Evolutionary conservation across 2,329 filamentous ascomycete species (phyloP), one percentile per base, ranked within the genome.

Genomic region (Penicillium sp.): DNA sequence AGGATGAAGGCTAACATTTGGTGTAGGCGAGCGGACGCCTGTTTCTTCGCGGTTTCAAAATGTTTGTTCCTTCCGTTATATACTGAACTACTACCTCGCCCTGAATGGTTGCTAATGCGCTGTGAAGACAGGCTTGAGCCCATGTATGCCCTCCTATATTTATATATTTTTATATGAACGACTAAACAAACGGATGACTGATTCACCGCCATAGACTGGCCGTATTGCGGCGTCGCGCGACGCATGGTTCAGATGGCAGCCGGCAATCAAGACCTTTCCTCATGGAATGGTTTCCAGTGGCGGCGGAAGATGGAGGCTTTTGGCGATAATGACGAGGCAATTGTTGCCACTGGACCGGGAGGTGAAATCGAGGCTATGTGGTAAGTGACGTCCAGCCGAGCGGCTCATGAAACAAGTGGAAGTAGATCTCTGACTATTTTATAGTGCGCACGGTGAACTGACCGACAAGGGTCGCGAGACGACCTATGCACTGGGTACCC

Each of bases 31-130:
- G 79, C 88, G 94, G 58, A 94, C 89, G 7, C 94, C 94, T 31
- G 90, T 98, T 31, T 90, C 87, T 58, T 84, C 90, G n/a, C 89
- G 95, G 40, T 97, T 99, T 75, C 85, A 90, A 71, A 95, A 94
- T 78, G 85, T 81, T 75, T 66, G 76, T 66, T 16, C 36, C 35
- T 22, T 55, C 47, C 50, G 31, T 27, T n/a, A 22, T 27, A 18
- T 31, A 49, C 19, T 11, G 24, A 50, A 36, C 6, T 51, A 16
- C 22, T 43, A 7, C 7, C 10, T 31, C 33, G 13, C 11, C 11
- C 13, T 24, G 7, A 19, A 46, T 51, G 43, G 51, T 47, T 54
- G 24, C 53, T 59, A 55, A 68, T 50, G 4, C 14, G 31, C 43
- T 53, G 14, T 54, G 19, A 64, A 83, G 81, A 75, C 81, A 64